Evolutionary conservation across 2,329 filamentous ascomycete genomes (phyloP).

Genomic region (Coniochaeta sp.): DNA sequence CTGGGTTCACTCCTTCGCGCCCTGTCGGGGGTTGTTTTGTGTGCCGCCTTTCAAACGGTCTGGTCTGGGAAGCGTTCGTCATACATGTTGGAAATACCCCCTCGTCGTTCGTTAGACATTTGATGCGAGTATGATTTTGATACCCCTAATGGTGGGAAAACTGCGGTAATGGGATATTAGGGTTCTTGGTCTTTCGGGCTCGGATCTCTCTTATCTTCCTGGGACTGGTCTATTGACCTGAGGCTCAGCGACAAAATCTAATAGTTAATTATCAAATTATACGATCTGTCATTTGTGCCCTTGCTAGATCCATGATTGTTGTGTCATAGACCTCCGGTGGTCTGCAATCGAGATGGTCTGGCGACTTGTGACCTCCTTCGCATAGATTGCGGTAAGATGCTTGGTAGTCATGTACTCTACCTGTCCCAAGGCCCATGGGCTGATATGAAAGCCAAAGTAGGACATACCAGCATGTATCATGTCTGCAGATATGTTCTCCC

Average conservation of each 20-base stretch:
- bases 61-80: not conserved
- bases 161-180: not conserved
- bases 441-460: too few species aligned
- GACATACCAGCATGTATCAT: too few species aligned
- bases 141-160: not conserved
- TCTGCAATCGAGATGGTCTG: too few species aligned
- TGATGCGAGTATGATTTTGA: not conserved
- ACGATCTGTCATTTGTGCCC: not conserved
- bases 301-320: too few species aligned
- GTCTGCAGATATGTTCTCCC: not conserved
- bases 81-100: not conserved
- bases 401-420: too few species aligned
- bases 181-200: not conserved
- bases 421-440: too few species aligned
- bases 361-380: too few species aligned
- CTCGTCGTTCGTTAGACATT: constrained; percentile 1
- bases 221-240: not conserved
- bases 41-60: not conserved
- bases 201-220: not conserved
- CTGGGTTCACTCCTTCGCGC: not conserved
- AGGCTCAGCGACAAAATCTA: not conserved
- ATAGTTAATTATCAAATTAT: not conserved
- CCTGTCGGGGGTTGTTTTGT: not conserved
- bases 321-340: too few species aligned
- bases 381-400: too few species aligned